Evolutionary conservation across 768 basidiomycete genomes (phyloP).

Genomic region (Porphyrellus cyaneotinctus): DNA sequence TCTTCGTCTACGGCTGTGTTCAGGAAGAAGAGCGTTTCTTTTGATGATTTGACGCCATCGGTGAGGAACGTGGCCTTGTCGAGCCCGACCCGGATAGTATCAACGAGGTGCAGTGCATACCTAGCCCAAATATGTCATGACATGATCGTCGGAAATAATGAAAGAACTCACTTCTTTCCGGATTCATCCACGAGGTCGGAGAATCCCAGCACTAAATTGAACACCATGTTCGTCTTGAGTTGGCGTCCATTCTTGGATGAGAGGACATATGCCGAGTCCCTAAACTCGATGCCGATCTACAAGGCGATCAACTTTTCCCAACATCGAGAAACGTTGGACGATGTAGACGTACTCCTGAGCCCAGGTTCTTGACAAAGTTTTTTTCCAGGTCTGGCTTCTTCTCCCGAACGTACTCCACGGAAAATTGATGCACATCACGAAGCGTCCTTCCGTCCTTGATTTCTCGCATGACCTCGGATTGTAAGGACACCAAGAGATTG

Average conservation of each 20-base stretch:
- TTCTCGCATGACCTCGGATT: slow-evolving; percentile 66
- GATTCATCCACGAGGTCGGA: slow-evolving; percentile 72
- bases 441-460: slow-evolving; percentile 76
- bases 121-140: slow-evolving; percentile 35
- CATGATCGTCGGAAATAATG: not conserved
- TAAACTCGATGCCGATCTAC: slow-evolving; percentile 96
- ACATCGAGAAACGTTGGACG: not conserved
- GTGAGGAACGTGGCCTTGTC: slow-evolving; percentile 69
- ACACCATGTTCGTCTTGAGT: slow-evolving; percentile 76
- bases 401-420: slow-evolving; percentile 62
- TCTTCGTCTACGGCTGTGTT: slow-evolving; percentile 55
- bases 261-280: slow-evolving; percentile 81
- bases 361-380: slow-evolving; percentile 82
- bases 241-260: slow-evolving; percentile 72
- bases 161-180: slow-evolving; percentile 63
- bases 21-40: slow-evolving; percentile 87
- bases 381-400: slow-evolving; percentile 82
- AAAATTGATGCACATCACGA: slow-evolving; percentile 80
- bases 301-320: not conserved
- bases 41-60: slow-evolving; percentile 76
- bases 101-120: slow-evolving; percentile 83
- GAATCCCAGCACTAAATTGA: slow-evolving; percentile 84
- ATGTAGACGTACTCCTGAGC: slow-evolving; percentile 67
- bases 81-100: slow-evolving; percentile 77
- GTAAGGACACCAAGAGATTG: slow-evolving; percentile 69